phyloP scores from a whole-genome alignment of 192 early-diverging fungal species.

The Martensiomyces pterosporus region DNA sequence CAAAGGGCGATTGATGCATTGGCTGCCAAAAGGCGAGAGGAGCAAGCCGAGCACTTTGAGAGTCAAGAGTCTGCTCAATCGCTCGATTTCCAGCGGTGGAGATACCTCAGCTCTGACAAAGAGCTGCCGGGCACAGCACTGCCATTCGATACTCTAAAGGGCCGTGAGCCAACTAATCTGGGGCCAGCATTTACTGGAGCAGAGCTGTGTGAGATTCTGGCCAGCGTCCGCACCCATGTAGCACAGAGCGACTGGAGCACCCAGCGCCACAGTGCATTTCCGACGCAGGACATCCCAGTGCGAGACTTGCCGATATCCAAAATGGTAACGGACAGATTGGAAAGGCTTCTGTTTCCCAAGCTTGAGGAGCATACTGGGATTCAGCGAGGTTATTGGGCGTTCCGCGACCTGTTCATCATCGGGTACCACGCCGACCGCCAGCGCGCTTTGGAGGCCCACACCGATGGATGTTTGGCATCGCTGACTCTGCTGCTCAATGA shows the following conservation, averaged over 20 bases:
- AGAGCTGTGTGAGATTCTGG: constrained; percentile 31
- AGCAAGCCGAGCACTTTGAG: neutral
- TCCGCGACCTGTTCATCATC: constrained; percentile 50
- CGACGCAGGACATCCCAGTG: constrained; percentile 51
- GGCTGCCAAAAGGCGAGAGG: neutral
- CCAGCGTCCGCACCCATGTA: neutral
- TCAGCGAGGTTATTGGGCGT: constrained; percentile 24
- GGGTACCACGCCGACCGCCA: constrained; percentile 49
- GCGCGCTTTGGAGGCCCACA: constrained; percentile 40
- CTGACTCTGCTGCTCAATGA: constrained; percentile 53
- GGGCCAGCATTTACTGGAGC: constrained; percentile 6
- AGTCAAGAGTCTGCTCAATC: neutral
- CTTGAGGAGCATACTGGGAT: constrained; percentile 31
- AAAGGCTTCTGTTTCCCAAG: constrained; percentile 6
- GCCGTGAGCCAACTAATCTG: constrained; percentile 22
- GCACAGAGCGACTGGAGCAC: constrained; percentile 28
- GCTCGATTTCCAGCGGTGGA: constrained; percentile 16
- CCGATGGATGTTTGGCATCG: constrained; percentile 55
- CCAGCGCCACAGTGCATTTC: constrained; percentile 52
- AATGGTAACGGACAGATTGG: constrained; percentile 3
- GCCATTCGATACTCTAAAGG: constrained; percentile 14
- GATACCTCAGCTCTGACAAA: constrained; percentile 20
- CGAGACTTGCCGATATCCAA: neutral
- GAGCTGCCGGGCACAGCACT: constrained; percentile 3
- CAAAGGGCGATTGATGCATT: constrained; percentile 3